Base-by-base conservation (phyloP, 1,284 basidiomycete genomes). In the Meripilus lineatus region DNA sequence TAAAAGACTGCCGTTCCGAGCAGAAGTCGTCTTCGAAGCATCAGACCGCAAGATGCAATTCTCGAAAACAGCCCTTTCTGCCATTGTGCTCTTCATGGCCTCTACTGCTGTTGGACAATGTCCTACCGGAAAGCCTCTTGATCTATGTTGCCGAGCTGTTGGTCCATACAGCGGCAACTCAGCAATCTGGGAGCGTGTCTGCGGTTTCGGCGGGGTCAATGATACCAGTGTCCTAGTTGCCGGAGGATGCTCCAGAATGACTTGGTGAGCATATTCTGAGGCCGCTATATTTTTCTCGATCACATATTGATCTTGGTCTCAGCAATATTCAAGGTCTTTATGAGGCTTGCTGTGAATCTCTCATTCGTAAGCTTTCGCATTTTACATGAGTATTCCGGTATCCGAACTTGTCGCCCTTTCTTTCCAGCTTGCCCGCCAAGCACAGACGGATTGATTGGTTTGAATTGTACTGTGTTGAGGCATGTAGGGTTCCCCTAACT, bases 161-260 rank as follows among this genome's bases (percentile, higher is more conserved):
- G 50, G 36, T 4, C 40, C 40, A 10, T 51, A 43, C 32, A 38
- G 34, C 38, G 24, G 40, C 25, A 51, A 51, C 40, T 40, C 44
- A 3, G 45, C 34, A 13, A 47, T 51, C 1, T 51, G 50, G 50
- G 40, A 22, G 6, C 40, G 38, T 33, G 42, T 51, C 5, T 51
- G 50, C 33, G 47, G 47, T 17, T 45, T 51, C 23, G 22, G 21
- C 15, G 46, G 41, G 5, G 41, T 42, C 32, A 42, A 40, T 1
- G 44, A 43, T 25, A 41, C 50, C 5, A 42, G 34, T 26, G 42
- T 45, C 11, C 40, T 28, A 8, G 48, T 48, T 18, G 50, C 43
- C n/a, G 42, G 44, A n/a, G 45, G 18, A 10, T 51, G 50, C 23
- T 17, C 17, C 4, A 18, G 21, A 21, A 22, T 34, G 10, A 15